Conservation (phyloP, 1,284 basidiomycete genomes). For the Termitomyces sp. region DNA sequence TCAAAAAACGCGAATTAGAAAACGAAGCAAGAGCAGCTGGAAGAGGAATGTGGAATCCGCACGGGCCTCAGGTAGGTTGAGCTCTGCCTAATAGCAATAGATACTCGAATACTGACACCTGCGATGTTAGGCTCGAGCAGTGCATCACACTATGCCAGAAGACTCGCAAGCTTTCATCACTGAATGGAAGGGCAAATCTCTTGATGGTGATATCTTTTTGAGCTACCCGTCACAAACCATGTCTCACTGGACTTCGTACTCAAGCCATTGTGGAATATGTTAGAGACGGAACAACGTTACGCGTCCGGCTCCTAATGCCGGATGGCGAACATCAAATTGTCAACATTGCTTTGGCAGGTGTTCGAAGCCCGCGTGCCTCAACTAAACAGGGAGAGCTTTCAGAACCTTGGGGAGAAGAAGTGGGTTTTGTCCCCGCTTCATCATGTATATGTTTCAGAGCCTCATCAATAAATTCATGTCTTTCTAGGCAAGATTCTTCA, state of each 20-base stretch:
- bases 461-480: constrained; percentile 21
- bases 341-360: constrained; percentile 83
- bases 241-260: constrained; percentile 5
- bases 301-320: constrained; percentile 84
- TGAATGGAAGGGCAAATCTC: constrained; percentile 85
- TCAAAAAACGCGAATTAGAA: constrained; percentile 69
- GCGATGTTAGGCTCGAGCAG: constrained; percentile 54
- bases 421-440: constrained; percentile 29
- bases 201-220: constrained; percentile 64
- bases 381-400: constrained; percentile 72
- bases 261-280: constrained; percentile 93
- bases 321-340: constrained; percentile 85
- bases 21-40: constrained; percentile 73
- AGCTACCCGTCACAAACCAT: constrained; percentile 1
- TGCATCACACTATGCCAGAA: constrained; percentile 85
- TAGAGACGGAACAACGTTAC: constrained; percentile 87
- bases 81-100: background rate
- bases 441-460: constrained; percentile 10
- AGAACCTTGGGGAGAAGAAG: constrained; percentile 84
- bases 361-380: constrained; percentile 73
- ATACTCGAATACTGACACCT: background rate
- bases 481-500: constrained; percentile 86
- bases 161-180: constrained; percentile 87
- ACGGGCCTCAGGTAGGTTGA: constrained; percentile 66
- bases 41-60: constrained; percentile 85